phyloP scores from a whole-genome alignment of 2,329 filamentous ascomycete species.

The Cercospora sp. region DNA sequence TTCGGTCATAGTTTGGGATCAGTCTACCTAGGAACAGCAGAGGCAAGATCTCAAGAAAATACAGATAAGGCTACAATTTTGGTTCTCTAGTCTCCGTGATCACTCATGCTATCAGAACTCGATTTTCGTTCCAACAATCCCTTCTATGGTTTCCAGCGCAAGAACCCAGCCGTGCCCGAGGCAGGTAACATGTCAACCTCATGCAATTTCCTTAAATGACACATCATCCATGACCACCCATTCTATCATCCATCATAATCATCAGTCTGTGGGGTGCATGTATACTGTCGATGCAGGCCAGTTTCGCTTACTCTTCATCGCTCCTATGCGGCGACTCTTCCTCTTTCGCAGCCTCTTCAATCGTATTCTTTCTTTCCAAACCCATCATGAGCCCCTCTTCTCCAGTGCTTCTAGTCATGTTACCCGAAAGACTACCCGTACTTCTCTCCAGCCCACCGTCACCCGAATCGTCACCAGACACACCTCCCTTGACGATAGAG shows the following conservation, averaged over 20 bases:
- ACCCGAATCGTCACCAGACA: slow-evolving; percentile 17
- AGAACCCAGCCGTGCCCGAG: background rate
- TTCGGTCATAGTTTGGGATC: background rate
- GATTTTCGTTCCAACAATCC: background rate
- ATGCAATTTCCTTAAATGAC: background rate
- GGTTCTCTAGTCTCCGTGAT: background rate
- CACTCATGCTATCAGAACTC: background rate
- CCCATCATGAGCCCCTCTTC: slow-evolving; percentile 20
- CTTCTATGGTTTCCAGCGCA: background rate
- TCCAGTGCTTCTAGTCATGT: slow-evolving; percentile 13
- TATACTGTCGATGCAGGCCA: background rate
- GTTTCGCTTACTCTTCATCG: background rate
- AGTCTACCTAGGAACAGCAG: background rate
- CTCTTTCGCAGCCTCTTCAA: slow-evolving; percentile 26
- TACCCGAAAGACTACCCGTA: slow-evolving; percentile 22
- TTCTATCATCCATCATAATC: background rate
- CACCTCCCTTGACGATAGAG: slow-evolving; percentile 18
- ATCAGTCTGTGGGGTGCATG: background rate
- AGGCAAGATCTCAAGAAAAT: background rate
- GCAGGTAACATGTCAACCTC: background rate
- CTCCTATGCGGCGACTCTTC: slow-evolving; percentile 21
- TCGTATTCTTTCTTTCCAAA: slow-evolving; percentile 21
- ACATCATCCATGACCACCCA: background rate
- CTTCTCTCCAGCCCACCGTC: slow-evolving; percentile 26
- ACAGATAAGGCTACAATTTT: background rate